Percentiles rank a stretch among this genome's conserved stretches.
Conservation (phyloP, 2,329 filamentous ascomycete species). For the Aspergillus luchuensis region DNA sequence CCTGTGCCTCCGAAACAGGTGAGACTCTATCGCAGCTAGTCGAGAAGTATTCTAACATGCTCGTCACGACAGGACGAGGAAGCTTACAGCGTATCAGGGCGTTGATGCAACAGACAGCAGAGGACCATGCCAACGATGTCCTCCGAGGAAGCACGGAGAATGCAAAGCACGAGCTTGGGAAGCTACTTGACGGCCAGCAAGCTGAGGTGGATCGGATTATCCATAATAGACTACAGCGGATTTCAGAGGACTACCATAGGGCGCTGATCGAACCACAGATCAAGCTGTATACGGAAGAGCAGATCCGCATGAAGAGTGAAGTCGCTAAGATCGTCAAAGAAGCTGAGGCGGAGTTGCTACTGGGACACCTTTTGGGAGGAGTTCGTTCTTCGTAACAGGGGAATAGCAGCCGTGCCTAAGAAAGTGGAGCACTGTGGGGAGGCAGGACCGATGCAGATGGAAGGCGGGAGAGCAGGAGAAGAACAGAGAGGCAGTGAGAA, state of each 20-base stretch:
- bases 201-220: not conserved
- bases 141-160: too few species aligned
- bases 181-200: too few species aligned
- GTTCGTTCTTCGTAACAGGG: not conserved
- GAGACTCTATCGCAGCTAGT: too few species aligned
- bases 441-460: not conserved
- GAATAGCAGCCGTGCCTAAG: not conserved
- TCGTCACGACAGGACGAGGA: too few species aligned
- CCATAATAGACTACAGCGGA: not conserved
- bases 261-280: conserved; percentile 12
- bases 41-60: too few species aligned
- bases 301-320: not conserved
- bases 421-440: not conserved
- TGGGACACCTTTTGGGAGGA: not conserved
- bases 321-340: not conserved
- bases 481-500: not conserved
- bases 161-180: too few species aligned
- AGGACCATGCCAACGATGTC: too few species aligned
- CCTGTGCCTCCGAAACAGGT: too few species aligned
- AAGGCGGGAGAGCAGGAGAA: not conserved
- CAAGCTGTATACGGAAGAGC: not conserved
- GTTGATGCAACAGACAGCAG: too few species aligned
- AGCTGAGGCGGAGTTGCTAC: conserved; percentile 4
- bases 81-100: too few species aligned
- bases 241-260: conserved; percentile 11